Percentiles rank a stretch among this genome's conserved stretches.
phyloP scores from a whole-genome alignment of 495 filamentous ascomycete genomes.

The Barbatosphaeria neglecta region DNA sequence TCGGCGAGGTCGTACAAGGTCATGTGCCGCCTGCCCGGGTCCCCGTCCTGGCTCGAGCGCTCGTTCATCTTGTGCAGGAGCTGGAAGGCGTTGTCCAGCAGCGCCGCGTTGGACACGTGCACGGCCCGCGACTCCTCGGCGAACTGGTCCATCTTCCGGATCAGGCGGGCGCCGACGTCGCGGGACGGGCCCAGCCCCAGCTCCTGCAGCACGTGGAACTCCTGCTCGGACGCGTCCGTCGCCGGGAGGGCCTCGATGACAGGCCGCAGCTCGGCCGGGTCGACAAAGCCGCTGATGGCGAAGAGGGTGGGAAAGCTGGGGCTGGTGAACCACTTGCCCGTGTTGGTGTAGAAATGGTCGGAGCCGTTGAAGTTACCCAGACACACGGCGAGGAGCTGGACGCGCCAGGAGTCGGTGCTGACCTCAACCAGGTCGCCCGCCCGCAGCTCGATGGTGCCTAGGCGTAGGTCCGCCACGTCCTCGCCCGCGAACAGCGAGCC shows the following conservation, averaged over 20 bases:
- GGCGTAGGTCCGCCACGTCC: constrained; percentile 26
- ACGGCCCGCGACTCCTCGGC: constrained; percentile 33
- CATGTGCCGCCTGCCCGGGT: constrained; percentile 27
- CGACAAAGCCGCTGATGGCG: constrained; percentile 52
- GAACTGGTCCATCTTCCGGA: constrained; percentile 43
- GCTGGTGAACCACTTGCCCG: constrained; percentile 62
- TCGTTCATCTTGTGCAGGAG: constrained; percentile 37
- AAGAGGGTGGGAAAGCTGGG: constrained; percentile 38
- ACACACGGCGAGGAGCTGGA: constrained; percentile 52
- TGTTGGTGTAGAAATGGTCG: constrained; percentile 59
- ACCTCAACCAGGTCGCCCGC: constrained; percentile 68
- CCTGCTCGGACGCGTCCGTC: constrained; percentile 8
- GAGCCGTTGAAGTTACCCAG: constrained; percentile 49
- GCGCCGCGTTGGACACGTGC: constrained; percentile 37
- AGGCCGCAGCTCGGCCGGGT: constrained; percentile 41
- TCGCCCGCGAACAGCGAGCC: constrained; percentile 22
- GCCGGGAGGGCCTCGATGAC: constrained; percentile 51
- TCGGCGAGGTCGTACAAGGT: constrained; percentile 54
- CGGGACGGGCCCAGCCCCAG: constrained; percentile 41
- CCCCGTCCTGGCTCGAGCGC: too few species aligned
- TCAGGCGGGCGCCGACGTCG: constrained; percentile 32
- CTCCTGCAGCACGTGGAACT: constrained; percentile 35
- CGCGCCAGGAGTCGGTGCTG: constrained; percentile 15
- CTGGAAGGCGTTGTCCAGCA: constrained; percentile 38
- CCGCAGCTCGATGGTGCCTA: constrained; percentile 31